Evolutionary conservation across 257 asterid genomes (phyloP).

Genomic region (Capsicum rhomboideum): DNA sequence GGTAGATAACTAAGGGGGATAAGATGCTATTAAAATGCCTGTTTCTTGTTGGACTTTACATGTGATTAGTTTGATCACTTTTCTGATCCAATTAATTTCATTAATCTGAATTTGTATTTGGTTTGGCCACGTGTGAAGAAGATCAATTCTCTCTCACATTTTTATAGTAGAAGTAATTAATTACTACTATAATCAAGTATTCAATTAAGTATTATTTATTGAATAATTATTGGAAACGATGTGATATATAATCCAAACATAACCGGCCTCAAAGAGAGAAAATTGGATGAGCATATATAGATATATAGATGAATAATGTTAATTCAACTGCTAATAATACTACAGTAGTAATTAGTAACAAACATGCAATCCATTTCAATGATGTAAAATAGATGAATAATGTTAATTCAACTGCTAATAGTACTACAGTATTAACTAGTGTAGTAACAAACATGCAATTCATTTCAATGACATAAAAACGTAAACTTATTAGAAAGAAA

Average conservation of each 20-base stretch:
- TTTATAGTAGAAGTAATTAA: background rate
- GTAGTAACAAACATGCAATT: background rate
- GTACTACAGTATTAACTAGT: too few species aligned
- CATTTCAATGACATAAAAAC: background rate
- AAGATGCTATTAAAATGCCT: background rate
- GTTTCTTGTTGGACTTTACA: background rate
- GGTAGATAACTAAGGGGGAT: background rate
- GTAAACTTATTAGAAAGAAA: too few species aligned
- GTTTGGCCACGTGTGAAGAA: background rate
- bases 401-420: background rate
- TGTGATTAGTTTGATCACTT: background rate
- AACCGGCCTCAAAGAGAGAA: background rate
- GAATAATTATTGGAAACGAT: background rate
- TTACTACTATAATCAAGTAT: background rate
- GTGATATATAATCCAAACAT: background rate
- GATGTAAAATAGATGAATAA: background rate
- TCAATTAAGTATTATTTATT: too few species aligned
- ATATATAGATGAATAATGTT: background rate
- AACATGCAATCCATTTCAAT: background rate
- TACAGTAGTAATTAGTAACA: background rate
- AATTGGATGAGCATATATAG: background rate
- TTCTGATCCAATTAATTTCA: background rate
- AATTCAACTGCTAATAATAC: background rate
- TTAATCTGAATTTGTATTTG: background rate
- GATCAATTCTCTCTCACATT: background rate